Percentiles rank a stretch among this genome's conserved stretches.
Conservation (phyloP, 345 rosid species). For the Hypericum androsaemum region DNA sequence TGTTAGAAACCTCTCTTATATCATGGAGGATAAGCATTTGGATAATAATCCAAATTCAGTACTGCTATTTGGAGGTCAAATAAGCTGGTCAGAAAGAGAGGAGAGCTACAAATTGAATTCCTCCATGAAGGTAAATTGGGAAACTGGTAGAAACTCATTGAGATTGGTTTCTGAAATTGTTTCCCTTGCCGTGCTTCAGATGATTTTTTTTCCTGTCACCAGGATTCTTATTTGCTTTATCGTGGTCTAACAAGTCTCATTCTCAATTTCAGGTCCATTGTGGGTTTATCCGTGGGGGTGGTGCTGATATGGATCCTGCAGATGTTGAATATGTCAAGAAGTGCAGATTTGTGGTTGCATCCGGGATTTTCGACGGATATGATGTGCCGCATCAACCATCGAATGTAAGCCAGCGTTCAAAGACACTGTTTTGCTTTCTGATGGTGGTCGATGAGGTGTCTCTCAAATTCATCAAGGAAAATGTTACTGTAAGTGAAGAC, state of each 20-base stretch:
- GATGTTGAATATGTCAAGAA: slow-evolving; percentile 62
- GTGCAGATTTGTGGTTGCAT: slow-evolving; percentile 82
- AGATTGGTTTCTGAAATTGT: neutral
- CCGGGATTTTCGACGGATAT: slow-evolving; percentile 91
- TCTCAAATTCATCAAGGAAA: slow-evolving; percentile 47
- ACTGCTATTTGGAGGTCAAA: slow-evolving; percentile 83
- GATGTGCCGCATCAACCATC: slow-evolving; percentile 88
- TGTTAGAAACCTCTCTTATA: slow-evolving; percentile 47
- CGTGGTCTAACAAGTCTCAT: neutral
- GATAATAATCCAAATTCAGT: slow-evolving; percentile 33
- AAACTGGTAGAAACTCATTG: slow-evolving; percentile 3
- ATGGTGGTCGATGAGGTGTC: slow-evolving; percentile 87
- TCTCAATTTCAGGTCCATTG: slow-evolving; percentile 58
- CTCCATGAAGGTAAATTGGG: slow-evolving; percentile 56
- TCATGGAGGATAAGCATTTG: slow-evolving; percentile 42
- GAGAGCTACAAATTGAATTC: slow-evolving; percentile 64
- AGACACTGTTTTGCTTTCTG: slow-evolving; percentile 78
- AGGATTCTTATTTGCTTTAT: slow-evolving; percentile 5
- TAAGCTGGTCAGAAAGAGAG: slow-evolving; percentile 73
- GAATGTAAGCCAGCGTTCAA: slow-evolving; percentile 62
- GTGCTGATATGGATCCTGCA: slow-evolving; percentile 68
- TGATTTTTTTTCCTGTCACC: neutral
- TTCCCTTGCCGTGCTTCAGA: no score
- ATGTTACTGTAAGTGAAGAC: slow-evolving; percentile 59
- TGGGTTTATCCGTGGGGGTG: slow-evolving; percentile 75